Evolutionary conservation across 2,329 filamentous ascomycete species (phyloP), one percentile per base, ranked within the genome.

Genomic region (Penicillium janthinellum): DNA sequence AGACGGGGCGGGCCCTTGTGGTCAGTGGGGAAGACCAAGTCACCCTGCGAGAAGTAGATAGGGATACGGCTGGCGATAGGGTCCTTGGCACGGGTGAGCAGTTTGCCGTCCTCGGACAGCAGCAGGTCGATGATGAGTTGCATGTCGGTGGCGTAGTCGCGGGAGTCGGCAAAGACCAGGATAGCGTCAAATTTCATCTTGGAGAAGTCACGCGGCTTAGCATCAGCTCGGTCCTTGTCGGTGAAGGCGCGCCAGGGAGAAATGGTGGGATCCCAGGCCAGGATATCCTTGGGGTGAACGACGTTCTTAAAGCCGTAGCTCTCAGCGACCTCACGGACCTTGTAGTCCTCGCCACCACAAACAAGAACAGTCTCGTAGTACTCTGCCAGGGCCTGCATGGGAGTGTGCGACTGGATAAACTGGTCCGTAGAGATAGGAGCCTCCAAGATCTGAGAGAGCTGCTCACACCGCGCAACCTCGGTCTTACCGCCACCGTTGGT

Each of bases 281-380:
- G 82, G 65, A 91, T 88, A 75, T 91, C 88, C 80, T 90, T 90
- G 67, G 88, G 88, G 22, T 90, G 87, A 54, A 90, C 81, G 63
- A 90, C 86, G 72, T 90, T 85, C 76, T 88, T 84, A 83, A 91
- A 91, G 57, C 88, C 88, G 73, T 91, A 91, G 70, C 84, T 79
- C 78, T 91, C 86, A 34, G 88, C 88, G 2, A 90, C 88, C 68
- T 89, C 87, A 53, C 88, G 87, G 78, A 88, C 90, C 73, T 86
- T 86, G 80, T 88, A 90, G 58, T 88, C 88, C 73, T 91, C 89
- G 69, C 89, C 89, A 74, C 89, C 89, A 41, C 90, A 86, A 3
- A 91, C 89, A 3, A 92, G 82, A 38, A 92, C 88, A 2, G 88
- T 91, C 68, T 86, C 84, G 81, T 91, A 91, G 82, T 91, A 91